Conservation (phyloP, 2,329 filamentous ascomycete species). For the Gaeumannomyces tritici region DNA sequence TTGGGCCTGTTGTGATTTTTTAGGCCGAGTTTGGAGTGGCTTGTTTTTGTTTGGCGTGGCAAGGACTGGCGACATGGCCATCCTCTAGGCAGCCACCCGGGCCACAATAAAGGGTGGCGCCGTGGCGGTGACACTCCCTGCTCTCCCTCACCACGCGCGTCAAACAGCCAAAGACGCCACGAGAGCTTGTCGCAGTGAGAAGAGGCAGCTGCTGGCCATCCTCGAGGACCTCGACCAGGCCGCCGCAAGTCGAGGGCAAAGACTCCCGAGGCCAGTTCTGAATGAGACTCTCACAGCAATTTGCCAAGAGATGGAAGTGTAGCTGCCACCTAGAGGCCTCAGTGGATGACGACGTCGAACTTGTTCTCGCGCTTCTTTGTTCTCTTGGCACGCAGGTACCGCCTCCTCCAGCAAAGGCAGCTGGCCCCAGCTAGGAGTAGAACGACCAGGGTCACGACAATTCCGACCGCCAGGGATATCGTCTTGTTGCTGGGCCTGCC, state of each 20-base stretch:
- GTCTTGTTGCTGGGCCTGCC: neutral
- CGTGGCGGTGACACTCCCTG: neutral
- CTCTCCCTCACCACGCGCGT: too few species aligned
- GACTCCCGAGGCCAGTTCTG: too few species aligned
- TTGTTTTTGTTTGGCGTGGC: neutral
- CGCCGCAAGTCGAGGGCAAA: neutral
- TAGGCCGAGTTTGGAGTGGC: neutral
- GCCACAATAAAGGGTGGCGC: too few species aligned
- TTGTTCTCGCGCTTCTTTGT: neutral
- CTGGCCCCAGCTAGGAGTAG: neutral
- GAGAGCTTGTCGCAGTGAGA: too few species aligned
- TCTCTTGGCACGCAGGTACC: neutral
- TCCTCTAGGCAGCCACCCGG: too few species aligned
- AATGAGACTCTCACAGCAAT: too few species aligned
- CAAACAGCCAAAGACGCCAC: too few species aligned
- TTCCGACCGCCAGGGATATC: neutral
- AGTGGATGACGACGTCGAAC: conserved; percentile 1
- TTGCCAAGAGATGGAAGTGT: neutral
- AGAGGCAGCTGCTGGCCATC: neutral
- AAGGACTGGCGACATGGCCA: neutral
- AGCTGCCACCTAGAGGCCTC: neutral
- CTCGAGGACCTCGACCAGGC: neutral
- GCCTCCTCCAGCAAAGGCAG: neutral
- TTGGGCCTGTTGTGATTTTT: neutral
- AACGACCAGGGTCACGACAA: neutral